Evolutionary conservation across 176 grass and related monocot species (phyloP).

Genomic region (Carex myosuroides): DNA sequence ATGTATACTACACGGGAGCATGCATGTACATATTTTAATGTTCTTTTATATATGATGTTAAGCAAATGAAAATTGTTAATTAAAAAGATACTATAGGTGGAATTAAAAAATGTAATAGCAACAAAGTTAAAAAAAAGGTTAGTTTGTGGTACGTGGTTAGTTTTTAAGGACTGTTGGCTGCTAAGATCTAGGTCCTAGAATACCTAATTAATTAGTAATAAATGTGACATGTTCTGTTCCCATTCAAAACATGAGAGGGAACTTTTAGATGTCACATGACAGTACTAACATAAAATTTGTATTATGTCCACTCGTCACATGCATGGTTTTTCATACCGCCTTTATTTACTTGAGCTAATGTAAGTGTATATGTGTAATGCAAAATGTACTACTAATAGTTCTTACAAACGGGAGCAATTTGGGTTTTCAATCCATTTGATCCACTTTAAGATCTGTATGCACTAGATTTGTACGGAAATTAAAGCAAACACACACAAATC

Average conservation of each 20-base stretch:
- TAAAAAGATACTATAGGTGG: background rate
- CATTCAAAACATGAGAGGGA: background rate
- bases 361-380: background rate
- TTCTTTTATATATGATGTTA: background rate
- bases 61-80: background rate
- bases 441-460: too few species aligned
- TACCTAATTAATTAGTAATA: background rate
- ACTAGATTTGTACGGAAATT: too few species aligned
- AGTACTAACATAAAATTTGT: background rate
- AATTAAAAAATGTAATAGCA: background rate
- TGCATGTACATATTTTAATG: background rate
- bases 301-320: background rate
- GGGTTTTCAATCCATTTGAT: too few species aligned
- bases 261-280: background rate
- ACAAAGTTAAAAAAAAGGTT: background rate
- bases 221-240: background rate
- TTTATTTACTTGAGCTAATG: background rate
- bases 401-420: background rate
- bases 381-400: background rate
- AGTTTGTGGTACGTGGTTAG: background rate
- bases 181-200: background rate
- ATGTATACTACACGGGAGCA: background rate
- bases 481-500: too few species aligned
- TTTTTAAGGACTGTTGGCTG: background rate
- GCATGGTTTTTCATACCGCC: background rate